Conservation (phyloP, 139 green algal genomes). For the Coelastrella sp. region DNA sequence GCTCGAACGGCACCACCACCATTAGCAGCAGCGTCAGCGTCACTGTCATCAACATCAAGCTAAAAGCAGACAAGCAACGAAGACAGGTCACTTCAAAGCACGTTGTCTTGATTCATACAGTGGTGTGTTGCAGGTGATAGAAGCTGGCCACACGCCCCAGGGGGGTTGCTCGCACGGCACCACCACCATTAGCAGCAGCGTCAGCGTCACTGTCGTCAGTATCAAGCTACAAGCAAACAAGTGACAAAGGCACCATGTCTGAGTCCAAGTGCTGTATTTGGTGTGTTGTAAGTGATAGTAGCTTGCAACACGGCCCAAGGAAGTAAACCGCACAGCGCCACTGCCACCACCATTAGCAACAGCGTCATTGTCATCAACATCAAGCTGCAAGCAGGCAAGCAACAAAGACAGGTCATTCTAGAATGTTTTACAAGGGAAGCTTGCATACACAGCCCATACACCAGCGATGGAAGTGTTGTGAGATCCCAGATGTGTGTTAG, state of each 20-base stretch:
- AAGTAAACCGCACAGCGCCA: too few species aligned
- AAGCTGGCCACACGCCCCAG: slow-evolving; percentile 89
- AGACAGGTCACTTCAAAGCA: too few species aligned
- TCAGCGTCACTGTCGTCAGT: background rate
- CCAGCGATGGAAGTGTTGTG: too few species aligned
- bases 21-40: slow-evolving; percentile 31
- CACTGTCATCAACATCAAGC: background rate
- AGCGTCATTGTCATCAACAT: too few species aligned
- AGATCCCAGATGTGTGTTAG: too few species aligned
- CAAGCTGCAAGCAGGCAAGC: too few species aligned
- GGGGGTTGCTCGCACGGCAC: slow-evolving; percentile 65
- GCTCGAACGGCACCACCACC: slow-evolving; percentile 73
- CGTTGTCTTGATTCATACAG: too few species aligned
- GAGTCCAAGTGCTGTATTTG: too few species aligned
- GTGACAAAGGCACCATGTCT: background rate
- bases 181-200: slow-evolving; percentile 65
- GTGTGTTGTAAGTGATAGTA: too few species aligned
- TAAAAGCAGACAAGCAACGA: background rate
- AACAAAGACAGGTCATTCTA: too few species aligned
- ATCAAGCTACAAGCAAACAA: slow-evolving; percentile 10
- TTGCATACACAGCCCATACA: background rate
- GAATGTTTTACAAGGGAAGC: background rate
- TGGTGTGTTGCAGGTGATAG: slow-evolving; percentile 99
- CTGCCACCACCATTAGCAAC: too few species aligned
- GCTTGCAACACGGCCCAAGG: too few species aligned